Evolutionary conservation across 1,284 basidiomycete species (phyloP).

Genomic region (Ceratobasidium papillatum): DNA sequence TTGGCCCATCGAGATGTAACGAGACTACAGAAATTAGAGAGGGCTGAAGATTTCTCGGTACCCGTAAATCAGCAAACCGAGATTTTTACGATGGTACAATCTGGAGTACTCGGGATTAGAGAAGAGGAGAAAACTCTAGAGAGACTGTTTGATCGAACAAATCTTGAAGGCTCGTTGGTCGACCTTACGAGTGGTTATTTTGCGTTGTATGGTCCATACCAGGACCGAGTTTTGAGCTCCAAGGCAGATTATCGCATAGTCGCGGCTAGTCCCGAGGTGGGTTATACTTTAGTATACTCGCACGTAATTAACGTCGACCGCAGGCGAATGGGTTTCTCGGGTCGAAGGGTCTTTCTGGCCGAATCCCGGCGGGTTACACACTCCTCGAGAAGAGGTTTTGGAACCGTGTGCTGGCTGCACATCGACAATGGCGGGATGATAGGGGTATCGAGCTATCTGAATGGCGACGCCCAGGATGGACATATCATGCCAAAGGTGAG

Average conservation of each 20-base stretch:
- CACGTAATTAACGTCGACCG: constrained; percentile 5
- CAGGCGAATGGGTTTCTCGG: constrained; percentile 96
- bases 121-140: constrained; percentile 79
- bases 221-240: constrained; percentile 71
- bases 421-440: constrained; percentile 59
- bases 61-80: constrained; percentile 51
- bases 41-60: neutral
- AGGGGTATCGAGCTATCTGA: constrained; percentile 78
- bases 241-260: constrained; percentile 74
- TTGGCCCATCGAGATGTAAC: neutral
- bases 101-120: constrained; percentile 80
- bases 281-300: constrained; percentile 44
- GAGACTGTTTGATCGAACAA: constrained; percentile 62
- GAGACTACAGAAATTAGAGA: neutral
- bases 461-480: constrained; percentile 94
- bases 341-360: constrained; percentile 86
- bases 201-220: constrained; percentile 85
- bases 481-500: constrained; percentile 96
- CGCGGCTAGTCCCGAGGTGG: constrained; percentile 85
- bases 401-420: constrained; percentile 65
- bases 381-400: constrained; percentile 87
- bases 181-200: constrained; percentile 97
- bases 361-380: constrained; percentile 96
- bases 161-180: constrained; percentile 46
- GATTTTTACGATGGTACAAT: constrained; percentile 84